Evolutionary conservation across 2,329 filamentous ascomycete species (phyloP).

Genomic region (Metarhizium rileyi): DNA sequence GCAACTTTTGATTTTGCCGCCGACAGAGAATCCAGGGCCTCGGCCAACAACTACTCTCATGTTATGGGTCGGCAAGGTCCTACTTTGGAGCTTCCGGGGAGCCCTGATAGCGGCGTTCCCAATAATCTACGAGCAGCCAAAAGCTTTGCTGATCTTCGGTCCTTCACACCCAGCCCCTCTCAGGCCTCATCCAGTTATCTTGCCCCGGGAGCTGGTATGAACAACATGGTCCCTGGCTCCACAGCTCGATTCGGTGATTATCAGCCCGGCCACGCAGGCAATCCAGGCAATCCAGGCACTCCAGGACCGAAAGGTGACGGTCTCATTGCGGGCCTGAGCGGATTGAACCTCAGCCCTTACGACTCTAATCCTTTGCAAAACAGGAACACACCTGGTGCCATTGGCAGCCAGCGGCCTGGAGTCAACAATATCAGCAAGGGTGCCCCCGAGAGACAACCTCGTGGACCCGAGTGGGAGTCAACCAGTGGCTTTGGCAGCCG

Average conservation of each 20-base stretch:
- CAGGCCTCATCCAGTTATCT: slow-evolving; percentile 74
- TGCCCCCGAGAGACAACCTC: slow-evolving; percentile 52
- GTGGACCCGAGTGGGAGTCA: slow-evolving; percentile 53
- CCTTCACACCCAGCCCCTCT: slow-evolving; percentile 88
- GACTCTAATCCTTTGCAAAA: slow-evolving; percentile 33
- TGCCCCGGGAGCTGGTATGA: slow-evolving; percentile 34
- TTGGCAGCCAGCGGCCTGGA: slow-evolving; percentile 54
- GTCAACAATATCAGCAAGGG: slow-evolving; percentile 34
- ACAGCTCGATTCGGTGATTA: slow-evolving; percentile 38
- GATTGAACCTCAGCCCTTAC: slow-evolving; percentile 41
- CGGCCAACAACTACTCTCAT: slow-evolving; percentile 57
- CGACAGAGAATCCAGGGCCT: slow-evolving; percentile 57
- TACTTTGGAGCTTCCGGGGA: slow-evolving; percentile 81
- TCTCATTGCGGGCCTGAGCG: slow-evolving; percentile 38
- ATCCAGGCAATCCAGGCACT: slow-evolving; percentile 25
- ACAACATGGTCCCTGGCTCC: slow-evolving; percentile 37
- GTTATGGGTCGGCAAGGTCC: slow-evolving; percentile 72
- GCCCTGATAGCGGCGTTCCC: slow-evolving; percentile 55
- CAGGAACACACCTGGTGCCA: slow-evolving; percentile 48
- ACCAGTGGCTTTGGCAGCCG: slow-evolving; percentile 43
- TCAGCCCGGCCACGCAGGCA: slow-evolving; percentile 25
- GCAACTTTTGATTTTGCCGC: slow-evolving; percentile 97
- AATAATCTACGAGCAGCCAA: slow-evolving; percentile 87
- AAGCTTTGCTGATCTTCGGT: slow-evolving; percentile 90
- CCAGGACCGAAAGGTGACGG: slow-evolving; percentile 29